Evolutionary conservation across 768 basidiomycete genomes (phyloP).

Genomic region (Leucogyrophana mollusca): DNA sequence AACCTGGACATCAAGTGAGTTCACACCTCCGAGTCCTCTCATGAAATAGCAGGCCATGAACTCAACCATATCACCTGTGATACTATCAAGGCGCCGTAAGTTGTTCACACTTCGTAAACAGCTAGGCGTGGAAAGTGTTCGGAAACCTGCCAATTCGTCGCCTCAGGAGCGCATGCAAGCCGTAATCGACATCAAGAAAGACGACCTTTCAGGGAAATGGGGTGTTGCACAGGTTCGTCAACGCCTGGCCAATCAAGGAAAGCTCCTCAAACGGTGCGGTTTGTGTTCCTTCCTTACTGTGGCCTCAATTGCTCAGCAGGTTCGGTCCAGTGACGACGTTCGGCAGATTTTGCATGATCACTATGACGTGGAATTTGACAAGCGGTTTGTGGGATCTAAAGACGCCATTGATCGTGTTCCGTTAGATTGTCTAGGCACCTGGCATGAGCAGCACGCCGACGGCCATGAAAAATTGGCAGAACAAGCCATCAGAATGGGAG

Average conservation of each 20-base stretch:
- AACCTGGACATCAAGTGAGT: neutral
- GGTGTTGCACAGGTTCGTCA: constrained; percentile 13
- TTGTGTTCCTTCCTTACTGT: too few species aligned
- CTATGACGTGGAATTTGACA: constrained; percentile 11
- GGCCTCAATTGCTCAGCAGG: too few species aligned
- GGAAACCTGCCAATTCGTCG: neutral
- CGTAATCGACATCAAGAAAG: constrained; percentile 9
- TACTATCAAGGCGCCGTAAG: neutral
- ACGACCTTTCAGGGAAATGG: constrained; percentile 10
- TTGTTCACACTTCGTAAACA: neutral
- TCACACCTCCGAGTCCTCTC: neutral
- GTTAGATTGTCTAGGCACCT: constrained; percentile 15
- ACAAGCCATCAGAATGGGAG: constrained; percentile 23
- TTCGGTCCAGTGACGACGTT: constrained; percentile 1
- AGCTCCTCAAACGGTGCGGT: constrained; percentile 8
- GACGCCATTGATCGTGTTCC: constrained; percentile 7
- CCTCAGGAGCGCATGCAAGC: neutral
- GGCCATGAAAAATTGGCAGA: constrained; percentile 24
- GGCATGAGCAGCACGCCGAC: constrained; percentile 22
- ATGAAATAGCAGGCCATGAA: neutral
- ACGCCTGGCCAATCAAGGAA: constrained; percentile 9
- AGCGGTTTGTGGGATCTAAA: constrained; percentile 13
- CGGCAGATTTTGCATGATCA: constrained; percentile 2
- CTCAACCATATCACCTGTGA: too few species aligned
- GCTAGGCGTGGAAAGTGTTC: neutral